Conservation (phyloP, 83 land plant genomes). For the Thuja plicata region DNA sequence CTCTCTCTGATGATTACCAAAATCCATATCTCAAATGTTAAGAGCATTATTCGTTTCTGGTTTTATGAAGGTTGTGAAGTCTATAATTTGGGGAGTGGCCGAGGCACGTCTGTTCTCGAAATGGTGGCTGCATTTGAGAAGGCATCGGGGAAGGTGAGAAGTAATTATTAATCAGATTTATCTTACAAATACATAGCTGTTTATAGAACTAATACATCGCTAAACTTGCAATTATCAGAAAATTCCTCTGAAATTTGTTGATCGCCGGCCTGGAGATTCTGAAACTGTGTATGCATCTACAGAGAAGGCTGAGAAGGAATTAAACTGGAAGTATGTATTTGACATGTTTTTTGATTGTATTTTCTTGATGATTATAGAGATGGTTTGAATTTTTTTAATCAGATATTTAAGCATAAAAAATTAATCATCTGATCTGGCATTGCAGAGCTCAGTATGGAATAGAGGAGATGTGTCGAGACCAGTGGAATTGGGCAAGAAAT, state of each 20-base stretch:
- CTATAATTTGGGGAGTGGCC: conserved; percentile 87
- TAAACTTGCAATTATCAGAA: conserved; percentile 38
- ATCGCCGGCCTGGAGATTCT: conserved; percentile 78
- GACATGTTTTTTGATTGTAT: neutral
- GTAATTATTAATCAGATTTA: neutral
- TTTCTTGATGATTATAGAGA: neutral
- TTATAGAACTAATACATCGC: neutral
- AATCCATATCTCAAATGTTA: neutral
- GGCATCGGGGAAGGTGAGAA: conserved; percentile 75
- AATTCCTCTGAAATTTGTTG: conserved; percentile 68
- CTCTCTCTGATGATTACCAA: neutral
- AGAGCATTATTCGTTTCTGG: neutral
- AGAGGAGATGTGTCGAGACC: conserved; percentile 74
- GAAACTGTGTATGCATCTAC: conserved; percentile 76
- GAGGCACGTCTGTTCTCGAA: conserved; percentile 83
- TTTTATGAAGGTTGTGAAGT: conserved; percentile 66
- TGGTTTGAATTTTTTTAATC: neutral
- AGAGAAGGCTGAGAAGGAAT: conserved; percentile 67
- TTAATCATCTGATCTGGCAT: neutral
- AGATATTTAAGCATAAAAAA: neutral
- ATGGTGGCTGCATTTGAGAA: conserved; percentile 92
- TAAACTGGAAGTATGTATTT: conserved; percentile 73
- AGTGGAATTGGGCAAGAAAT: conserved; percentile 75
- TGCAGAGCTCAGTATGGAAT: conserved; percentile 66
- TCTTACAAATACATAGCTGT: neutral